Evolutionary conservation across 345 rosid genomes (phyloP).

Genomic region (Eucalyptus decipiens): DNA sequence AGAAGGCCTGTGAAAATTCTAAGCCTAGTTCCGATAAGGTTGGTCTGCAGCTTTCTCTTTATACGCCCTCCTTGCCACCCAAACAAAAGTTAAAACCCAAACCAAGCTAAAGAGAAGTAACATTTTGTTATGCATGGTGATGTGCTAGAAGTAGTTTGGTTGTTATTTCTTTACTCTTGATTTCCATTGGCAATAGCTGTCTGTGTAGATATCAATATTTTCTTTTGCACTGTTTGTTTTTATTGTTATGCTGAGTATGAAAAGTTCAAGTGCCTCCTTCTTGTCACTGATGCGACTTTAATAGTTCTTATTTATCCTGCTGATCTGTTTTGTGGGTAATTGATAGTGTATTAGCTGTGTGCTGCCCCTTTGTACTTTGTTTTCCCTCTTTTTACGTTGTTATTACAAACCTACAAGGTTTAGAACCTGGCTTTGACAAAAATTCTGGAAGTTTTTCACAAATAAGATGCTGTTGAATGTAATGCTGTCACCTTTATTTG

Average conservation of each 20-base stretch:
- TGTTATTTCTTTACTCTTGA: not conserved
- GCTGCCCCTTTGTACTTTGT: not conserved
- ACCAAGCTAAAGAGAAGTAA: not conserved
- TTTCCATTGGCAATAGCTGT: not conserved
- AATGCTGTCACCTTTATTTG: not conserved
- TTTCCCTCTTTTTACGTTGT: not conserved
- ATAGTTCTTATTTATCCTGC: not conserved
- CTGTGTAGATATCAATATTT: not conserved
- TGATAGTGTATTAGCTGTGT: not conserved
- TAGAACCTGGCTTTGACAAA: not conserved
- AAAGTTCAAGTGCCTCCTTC: not conserved
- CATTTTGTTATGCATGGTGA: not conserved
- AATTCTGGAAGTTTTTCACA: not conserved
- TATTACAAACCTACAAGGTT: not conserved
- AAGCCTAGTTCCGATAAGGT: constrained; percentile 26
- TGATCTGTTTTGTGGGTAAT: not conserved
- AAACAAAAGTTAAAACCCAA: not conserved
- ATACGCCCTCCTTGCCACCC: not conserved
- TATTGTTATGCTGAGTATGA: not conserved
- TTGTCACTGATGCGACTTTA: not conserved
- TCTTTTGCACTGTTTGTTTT: not conserved
- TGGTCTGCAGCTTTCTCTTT: not conserved
- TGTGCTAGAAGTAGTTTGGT: not conserved
- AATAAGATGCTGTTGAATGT: not conserved
- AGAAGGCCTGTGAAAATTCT: constrained; percentile 21